phyloP scores from a whole-genome alignment of 1,284 basidiomycete species.

The Ceratobasidium sp. region DNA sequence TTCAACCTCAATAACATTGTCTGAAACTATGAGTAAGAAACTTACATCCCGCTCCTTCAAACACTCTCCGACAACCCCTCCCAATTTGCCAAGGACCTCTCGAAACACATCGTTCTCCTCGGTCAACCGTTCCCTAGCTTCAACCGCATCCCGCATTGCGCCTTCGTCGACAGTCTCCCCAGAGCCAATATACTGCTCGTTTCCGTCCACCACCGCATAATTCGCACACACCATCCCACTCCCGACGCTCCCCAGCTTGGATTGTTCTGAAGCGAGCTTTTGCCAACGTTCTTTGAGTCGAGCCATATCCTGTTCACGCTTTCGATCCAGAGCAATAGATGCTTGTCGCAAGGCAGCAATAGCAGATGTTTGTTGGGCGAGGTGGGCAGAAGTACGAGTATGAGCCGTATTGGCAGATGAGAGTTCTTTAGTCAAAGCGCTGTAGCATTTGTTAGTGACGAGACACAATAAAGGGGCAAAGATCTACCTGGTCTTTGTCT shows the following conservation, averaged over 20 bases:
- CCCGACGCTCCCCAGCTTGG: slow-evolving; percentile 56
- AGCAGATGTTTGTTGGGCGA: slow-evolving; percentile 29
- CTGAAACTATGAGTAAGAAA: not conserved
- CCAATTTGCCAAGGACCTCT: slow-evolving; percentile 73
- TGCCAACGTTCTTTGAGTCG: slow-evolving; percentile 78
- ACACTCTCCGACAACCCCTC: slow-evolving; percentile 56
- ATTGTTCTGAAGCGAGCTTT: slow-evolving; percentile 71
- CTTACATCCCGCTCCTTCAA: slow-evolving; percentile 47
- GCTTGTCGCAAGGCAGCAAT: slow-evolving; percentile 14
- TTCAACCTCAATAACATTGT: not conserved
- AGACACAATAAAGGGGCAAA: not conserved
- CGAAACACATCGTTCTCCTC: slow-evolving; percentile 77
- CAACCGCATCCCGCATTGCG: slow-evolving; percentile 76
- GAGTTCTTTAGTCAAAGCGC: slow-evolving; percentile 25
- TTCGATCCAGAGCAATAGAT: slow-evolving; percentile 11
- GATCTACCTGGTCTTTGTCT: slow-evolving; percentile 72
- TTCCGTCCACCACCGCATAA: slow-evolving; percentile 22
- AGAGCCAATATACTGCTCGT: slow-evolving; percentile 26
- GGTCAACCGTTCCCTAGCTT: slow-evolving; percentile 66
- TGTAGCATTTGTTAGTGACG: not conserved
- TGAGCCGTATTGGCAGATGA: slow-evolving; percentile 53
- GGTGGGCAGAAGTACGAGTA: slow-evolving; percentile 36
- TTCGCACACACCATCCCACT: slow-evolving; percentile 43
- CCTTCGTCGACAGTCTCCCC: slow-evolving; percentile 66
- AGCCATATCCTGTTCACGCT: slow-evolving; percentile 76